Evolutionary conservation across 169 alveolate species (phyloP).

Genomic region (Eimeria brunetti): DNA sequence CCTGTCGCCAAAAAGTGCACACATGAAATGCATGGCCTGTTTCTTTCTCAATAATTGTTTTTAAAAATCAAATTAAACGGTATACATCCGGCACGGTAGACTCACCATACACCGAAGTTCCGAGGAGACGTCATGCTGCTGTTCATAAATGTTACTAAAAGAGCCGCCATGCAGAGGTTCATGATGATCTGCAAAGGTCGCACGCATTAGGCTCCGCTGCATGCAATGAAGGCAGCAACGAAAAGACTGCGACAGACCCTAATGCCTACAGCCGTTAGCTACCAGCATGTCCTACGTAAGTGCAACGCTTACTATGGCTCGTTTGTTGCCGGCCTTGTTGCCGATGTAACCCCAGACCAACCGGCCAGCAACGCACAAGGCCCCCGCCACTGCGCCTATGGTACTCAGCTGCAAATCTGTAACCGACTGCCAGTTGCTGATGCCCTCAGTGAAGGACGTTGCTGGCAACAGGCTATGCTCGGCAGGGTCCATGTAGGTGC

Average conservation of each 20-base stretch:
- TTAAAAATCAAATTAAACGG: not conserved
- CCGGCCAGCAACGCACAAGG: slow-evolving; percentile 72
- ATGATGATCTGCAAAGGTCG: slow-evolving; percentile 15
- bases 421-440: slow-evolving; percentile 39
- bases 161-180: slow-evolving; percentile 65
- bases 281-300: not conserved
- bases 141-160: slow-evolving; percentile 50
- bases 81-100: not conserved
- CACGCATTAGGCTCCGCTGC: not conserved
- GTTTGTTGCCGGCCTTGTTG: slow-evolving; percentile 68
- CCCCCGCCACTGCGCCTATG: slow-evolving; percentile 78
- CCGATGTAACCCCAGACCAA: slow-evolving; percentile 79
- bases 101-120: slow-evolving; percentile 54
- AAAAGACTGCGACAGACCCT: not conserved
- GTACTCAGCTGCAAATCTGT: slow-evolving; percentile 64
- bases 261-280: not conserved
- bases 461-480: slow-evolving; percentile 56
- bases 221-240: not conserved
- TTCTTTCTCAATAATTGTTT: not conserved
- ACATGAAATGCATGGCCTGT: not conserved
- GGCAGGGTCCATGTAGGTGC: slow-evolving; percentile 1
- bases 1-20: slow-evolving; percentile 11
- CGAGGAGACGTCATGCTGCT: slow-evolving; percentile 60
- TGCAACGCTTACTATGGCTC: slow-evolving; percentile 59
- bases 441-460: slow-evolving; percentile 14